Percentiles rank a stretch among this genome's conserved stretches.
Conservation (phyloP, 768 basidiomycete genomes). For the Leccinum fibrillosum region DNA sequence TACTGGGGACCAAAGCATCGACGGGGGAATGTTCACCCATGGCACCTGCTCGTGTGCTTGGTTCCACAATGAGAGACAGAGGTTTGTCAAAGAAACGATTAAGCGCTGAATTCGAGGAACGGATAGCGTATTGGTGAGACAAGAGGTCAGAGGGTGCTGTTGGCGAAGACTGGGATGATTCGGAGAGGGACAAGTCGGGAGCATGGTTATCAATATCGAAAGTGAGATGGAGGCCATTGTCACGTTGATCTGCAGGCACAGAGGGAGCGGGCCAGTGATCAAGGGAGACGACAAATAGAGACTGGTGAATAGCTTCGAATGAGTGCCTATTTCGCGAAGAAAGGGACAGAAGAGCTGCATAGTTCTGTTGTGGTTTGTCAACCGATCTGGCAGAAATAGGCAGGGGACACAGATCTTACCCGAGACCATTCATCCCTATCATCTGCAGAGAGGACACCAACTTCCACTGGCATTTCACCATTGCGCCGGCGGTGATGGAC, state of each 20-base stretch:
- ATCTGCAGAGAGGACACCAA: conserved; percentile 63
- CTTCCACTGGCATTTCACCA: conserved; percentile 56
- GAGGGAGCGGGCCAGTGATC: conserved; percentile 60
- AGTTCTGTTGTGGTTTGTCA: conserved; percentile 43
- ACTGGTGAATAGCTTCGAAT: conserved; percentile 64
- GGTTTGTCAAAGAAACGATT: conserved; percentile 94
- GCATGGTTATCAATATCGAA: conserved; percentile 26
- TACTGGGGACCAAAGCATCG: conserved; percentile 87
- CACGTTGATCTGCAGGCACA: conserved; percentile 15
- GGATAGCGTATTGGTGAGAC: conserved; percentile 72
- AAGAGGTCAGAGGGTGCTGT: conserved; percentile 40
- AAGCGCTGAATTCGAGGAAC: conserved; percentile 59
- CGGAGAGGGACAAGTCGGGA: not conserved
- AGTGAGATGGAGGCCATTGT: conserved; percentile 28
- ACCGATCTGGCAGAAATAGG: not conserved
- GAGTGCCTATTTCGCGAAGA: conserved; percentile 61
- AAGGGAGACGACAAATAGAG: conserved; percentile 76
- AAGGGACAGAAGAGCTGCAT: conserved; percentile 61
- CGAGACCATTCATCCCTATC: conserved; percentile 45
- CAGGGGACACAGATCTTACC: conserved; percentile 38
- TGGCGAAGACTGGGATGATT: conserved; percentile 9
- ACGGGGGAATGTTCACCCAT: conserved; percentile 89
- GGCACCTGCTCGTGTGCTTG: conserved; percentile 79
- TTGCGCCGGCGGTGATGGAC: conserved; percentile 46
- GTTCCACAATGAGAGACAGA: conserved; percentile 78